Base-by-base conservation (phyloP, 495 filamentous ascomycete species). In the Apiosordaria backusii region DNA sequence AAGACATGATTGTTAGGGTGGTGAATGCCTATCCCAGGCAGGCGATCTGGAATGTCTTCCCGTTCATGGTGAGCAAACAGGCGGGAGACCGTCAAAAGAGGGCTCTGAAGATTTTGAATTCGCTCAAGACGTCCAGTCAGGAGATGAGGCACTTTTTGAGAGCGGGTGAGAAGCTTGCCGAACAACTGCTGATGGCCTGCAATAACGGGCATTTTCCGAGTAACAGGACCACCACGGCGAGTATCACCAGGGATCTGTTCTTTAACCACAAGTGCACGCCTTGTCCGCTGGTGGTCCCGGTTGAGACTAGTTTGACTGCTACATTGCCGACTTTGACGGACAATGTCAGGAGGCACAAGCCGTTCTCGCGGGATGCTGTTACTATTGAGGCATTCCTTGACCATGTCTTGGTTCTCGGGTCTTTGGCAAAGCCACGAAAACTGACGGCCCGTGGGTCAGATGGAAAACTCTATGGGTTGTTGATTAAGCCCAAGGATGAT, bases 401-500 rank as follows among this genome's bases (percentile, higher is more conserved):
- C 68, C 88, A 96, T 24, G 95, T 95, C 4, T 78, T 92, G 53
- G 88, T 99, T n/a, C 78, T 99, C 27, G 90, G 88, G 61, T 98
- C 96, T 15, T 84, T 98, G 55, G 93, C 97, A 66, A 91, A 93
- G 69, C 95, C 96, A 16, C 88, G 94, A 60, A 97, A 92, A 72
- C 88, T 99, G 68, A 92, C 87, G 27, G 91, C 95, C 27, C 85
- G 89, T 53, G 95, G 93, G 5, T 93, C 91, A 0, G 92, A 99
- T 77, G 95, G 95, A 15, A 88, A 88, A 60, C 82, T 85, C 5
- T 99, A 99, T 72, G 89, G 89, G 26, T 86, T 97, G 18, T 84
- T 99, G 57, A 95, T 96, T 81, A 99, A 99, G 71, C 95, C 95
- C 4, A 98, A 98, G 75, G 95, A 98, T 73, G 96, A 99, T 76